phyloP scores from a whole-genome alignment of 805 yeast genomes.

The Pichia scutulata region DNA sequence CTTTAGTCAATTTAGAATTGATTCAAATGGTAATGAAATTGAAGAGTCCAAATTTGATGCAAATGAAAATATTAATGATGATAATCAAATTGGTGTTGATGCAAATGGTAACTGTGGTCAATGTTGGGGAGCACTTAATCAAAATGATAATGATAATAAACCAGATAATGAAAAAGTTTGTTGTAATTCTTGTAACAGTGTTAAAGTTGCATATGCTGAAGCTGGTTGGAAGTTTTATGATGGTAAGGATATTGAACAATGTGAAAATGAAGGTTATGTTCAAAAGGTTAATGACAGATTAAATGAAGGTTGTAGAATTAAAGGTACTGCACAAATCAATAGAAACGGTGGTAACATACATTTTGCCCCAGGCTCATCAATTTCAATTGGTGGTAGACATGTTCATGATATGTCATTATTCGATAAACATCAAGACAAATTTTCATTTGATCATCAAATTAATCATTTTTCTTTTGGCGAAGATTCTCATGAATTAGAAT shows the following conservation, averaged over 20 bases:
- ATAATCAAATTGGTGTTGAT: constrained; percentile 11
- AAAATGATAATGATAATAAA: constrained; percentile 36
- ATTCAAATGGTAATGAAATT: constrained; percentile 42
- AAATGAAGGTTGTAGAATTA: constrained; percentile 81
- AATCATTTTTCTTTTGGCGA: constrained; percentile 82
- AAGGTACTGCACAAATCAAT: constrained; percentile 72
- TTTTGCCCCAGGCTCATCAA: constrained; percentile 91
- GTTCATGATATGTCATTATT: constrained; percentile 80
- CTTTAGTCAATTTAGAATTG: constrained; percentile 62
- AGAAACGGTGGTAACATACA: constrained; percentile 88
- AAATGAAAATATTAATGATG: constrained; percentile 27
- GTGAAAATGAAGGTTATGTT: constrained; percentile 85
- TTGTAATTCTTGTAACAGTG: constrained; percentile 82
- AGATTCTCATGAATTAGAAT: constrained; percentile 28
- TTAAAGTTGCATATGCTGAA: constrained; percentile 68
- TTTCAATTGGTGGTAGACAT: constrained; percentile 52
- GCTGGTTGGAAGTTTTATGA: constrained; percentile 86
- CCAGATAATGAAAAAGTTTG: constrained; percentile 43
- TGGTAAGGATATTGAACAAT: constrained; percentile 80
- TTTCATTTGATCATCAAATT: constrained; percentile 70
- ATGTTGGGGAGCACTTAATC: constrained; percentile 80
- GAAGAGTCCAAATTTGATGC: constrained; percentile 33
- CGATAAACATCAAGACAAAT: constrained; percentile 43
- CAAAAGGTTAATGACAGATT: constrained; percentile 48
- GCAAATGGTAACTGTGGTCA: constrained; percentile 63